These are phyloP conservation scores for Euphrasia confusa DNA, from an alignment of 257 asterid genomes.

Conservation along the genomic window DNA sequence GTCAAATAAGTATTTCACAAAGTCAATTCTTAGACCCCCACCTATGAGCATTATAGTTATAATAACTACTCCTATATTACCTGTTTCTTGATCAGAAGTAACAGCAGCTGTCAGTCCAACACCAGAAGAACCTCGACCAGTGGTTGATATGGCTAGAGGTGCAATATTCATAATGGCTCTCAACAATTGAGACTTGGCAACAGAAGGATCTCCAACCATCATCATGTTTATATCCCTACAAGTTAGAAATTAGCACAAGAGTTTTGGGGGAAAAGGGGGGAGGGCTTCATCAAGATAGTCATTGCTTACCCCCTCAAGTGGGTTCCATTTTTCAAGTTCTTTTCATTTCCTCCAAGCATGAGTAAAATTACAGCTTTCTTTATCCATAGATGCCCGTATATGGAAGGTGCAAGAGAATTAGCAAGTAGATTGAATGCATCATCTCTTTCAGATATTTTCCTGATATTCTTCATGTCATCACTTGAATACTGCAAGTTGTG, in stretches of 20 bases:
- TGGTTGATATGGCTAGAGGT: slow-evolving; percentile 89
- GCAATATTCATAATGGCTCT: slow-evolving; percentile 52
- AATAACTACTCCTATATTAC: slow-evolving; percentile 29
- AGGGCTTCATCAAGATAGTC: slow-evolving; percentile 3
- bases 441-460: slow-evolving; percentile 63
- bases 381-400: slow-evolving; percentile 90
- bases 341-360: slow-evolving; percentile 97
- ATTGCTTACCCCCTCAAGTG: slow-evolving; percentile 46
- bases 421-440: slow-evolving; percentile 81
- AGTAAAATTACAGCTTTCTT: slow-evolving; percentile 83
- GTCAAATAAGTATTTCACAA: background rate
- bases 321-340: slow-evolving; percentile 92
- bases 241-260: slow-evolving; percentile 23
- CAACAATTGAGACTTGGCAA: slow-evolving; percentile 74
- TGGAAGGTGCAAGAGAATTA: slow-evolving; percentile 92
- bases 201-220: slow-evolving; percentile 99
- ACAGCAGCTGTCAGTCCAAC: slow-evolving; percentile 99
- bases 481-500: slow-evolving; percentile 60
- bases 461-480: slow-evolving; percentile 71
- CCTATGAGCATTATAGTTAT: background rate
- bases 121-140: slow-evolving; percentile 98
- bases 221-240: slow-evolving; percentile 93
- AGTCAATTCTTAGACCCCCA: background rate
- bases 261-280: slow-evolving; percentile 7
- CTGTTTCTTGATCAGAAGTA: slow-evolving; percentile 85